These are phyloP conservation scores for Xylaria polymorpha DNA, from an alignment of 2,329 filamentous ascomycete genomes.

Conservation along the genomic window DNA sequence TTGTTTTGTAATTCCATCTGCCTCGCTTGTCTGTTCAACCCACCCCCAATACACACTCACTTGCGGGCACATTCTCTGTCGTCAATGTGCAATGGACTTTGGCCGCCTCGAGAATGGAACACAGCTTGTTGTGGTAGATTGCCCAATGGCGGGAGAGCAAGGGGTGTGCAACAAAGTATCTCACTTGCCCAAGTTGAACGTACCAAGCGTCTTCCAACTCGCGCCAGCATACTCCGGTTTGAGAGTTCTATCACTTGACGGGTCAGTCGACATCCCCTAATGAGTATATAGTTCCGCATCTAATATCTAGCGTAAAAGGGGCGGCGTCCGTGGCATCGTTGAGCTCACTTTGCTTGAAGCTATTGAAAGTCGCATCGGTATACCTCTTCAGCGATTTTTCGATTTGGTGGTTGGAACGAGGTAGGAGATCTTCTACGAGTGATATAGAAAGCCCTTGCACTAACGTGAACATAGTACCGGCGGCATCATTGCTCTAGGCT, in stretches of 20 bases:
- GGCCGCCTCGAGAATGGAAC: not conserved
- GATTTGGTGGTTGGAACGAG: constrained; percentile 7
- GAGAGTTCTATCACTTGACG: constrained; percentile 4
- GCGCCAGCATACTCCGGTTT: constrained; percentile 5
- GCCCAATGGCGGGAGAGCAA: too few species aligned
- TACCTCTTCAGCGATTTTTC: constrained; percentile 19
- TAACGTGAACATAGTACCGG: constrained; percentile 7
- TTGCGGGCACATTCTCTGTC: constrained; percentile 7
- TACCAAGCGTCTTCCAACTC: not conserved
- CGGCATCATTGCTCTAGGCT: constrained; percentile 6
- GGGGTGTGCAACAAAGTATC: too few species aligned
- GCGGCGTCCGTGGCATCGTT: constrained; percentile 6
- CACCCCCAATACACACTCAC: constrained; percentile 2
- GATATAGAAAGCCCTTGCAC: not conserved
- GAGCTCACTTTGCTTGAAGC: constrained; percentile 3
- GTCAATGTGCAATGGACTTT: constrained; percentile 12
- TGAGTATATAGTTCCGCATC: too few species aligned
- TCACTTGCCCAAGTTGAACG: too few species aligned
- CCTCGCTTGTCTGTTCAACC: constrained; percentile 9
- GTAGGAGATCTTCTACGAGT: not conserved
- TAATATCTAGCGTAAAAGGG: not conserved
- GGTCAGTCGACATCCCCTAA: not conserved
- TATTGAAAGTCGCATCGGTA: constrained; percentile 1
- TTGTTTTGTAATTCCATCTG: constrained; percentile 2
- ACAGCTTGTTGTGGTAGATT: too few species aligned